Base-by-base conservation (phyloP, 257 asterid genomes). In the Solanum clarkiae region DNA sequence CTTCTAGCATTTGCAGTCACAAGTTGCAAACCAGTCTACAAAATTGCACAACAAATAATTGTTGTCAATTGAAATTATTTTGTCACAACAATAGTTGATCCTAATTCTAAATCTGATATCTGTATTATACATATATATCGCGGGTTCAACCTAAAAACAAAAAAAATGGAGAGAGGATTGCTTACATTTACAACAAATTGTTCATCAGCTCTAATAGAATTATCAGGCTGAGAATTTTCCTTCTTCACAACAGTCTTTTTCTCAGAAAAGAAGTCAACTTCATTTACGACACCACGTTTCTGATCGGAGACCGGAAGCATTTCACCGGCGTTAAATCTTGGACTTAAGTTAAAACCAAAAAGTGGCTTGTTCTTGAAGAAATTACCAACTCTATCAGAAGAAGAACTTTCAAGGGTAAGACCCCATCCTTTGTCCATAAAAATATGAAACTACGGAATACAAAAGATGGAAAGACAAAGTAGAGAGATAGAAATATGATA, bases 341-440 rank as follows among this genome's bases (percentile, higher is more conserved):
- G 95, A 87, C 94, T 94, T 77, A 87, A 75, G 89, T 89, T 88
- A 57, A 87, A 91, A 62, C 98, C 97, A 66, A 90, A 92, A 80
- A 86, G 85, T 0, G 93, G 83, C 87, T 93, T 94, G 84, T 75
- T 92, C 3, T 82, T 89, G 56, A 96, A 93, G 75, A 93, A 87
- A 0, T 3, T 36, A 36, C 94, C 94, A 53, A 57, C 91, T 71
- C 51, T 54, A 51, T 84, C 68, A 60, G 47, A 88, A 60, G 91
- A 88, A 60, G 96, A 88, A 84, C 88, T 92, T 10, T 93, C 98
- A 86, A 92, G 90, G 88, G 98, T 87, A 24, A 92, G 92, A 80
- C 95, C 92, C 94, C 97, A 93, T 92, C 97, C 97, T 87, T 91
- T 91, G 87, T 92, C 98, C 99, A 94, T 96, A 92, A 86, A 90